A percentile compares a stretch with the other conserved stretches of the same genome.
These are phyloP conservation scores for Astrothelium subdiscretum DNA, from an alignment of 495 filamentous ascomycete genomes.

Conservation along the genomic window DNA sequence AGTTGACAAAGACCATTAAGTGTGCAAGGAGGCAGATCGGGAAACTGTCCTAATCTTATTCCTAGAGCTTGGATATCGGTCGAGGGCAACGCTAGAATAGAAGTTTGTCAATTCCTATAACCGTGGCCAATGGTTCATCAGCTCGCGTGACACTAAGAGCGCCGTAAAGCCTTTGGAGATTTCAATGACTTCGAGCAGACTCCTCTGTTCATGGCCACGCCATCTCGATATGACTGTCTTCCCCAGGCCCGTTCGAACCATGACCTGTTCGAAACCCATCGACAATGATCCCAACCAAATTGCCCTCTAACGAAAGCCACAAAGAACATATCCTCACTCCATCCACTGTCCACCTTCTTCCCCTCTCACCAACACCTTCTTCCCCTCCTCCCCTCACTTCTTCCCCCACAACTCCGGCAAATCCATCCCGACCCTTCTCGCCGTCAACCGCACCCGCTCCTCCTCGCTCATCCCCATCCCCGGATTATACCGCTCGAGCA, in stretches of 20 bases:
- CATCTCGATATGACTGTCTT: not conserved
- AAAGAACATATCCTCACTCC: not conserved
- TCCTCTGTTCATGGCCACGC: not conserved
- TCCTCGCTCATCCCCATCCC: slow-evolving; percentile 76
- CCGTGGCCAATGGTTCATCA: too few relatives aligned
- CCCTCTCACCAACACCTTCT: not conserved
- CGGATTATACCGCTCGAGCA: slow-evolving; percentile 88
- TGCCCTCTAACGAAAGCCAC: too few relatives aligned
- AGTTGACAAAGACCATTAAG: not conserved
- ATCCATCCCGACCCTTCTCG: slow-evolving; percentile 79
- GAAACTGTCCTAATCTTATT: too few relatives aligned
- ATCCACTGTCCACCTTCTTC: not conserved
- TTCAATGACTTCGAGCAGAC: not conserved
- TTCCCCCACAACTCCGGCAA: slow-evolving; percentile 48
- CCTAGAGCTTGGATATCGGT: too few relatives aligned
- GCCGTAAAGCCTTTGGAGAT: too few relatives aligned
- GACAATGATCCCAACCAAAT: too few relatives aligned
- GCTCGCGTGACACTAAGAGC: too few relatives aligned
- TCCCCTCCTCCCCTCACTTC: not conserved
- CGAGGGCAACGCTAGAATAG: too few relatives aligned
- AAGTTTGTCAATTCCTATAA: too few relatives aligned
- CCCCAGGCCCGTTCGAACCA: not conserved
- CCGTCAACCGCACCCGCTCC: slow-evolving; percentile 71
- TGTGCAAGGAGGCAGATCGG: too few relatives aligned
- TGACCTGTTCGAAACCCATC: not conserved